A percentile compares a stretch with the other conserved stretches of the same genome.
Evolutionary conservation across 345 rosid genomes (phyloP).

Genomic region (Excoecaria cochinchinensis): DNA sequence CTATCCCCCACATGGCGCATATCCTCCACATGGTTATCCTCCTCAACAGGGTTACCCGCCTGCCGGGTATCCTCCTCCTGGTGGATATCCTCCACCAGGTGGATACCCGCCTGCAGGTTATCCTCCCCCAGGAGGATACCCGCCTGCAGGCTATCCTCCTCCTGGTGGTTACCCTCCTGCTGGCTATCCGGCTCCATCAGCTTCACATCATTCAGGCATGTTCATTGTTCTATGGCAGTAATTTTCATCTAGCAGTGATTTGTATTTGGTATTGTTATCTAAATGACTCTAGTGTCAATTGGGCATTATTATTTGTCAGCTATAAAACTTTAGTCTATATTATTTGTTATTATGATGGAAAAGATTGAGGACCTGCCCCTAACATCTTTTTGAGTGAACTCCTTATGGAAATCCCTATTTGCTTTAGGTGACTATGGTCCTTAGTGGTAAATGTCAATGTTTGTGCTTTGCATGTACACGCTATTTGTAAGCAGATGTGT

Average conservation of each 20-base stretch:
- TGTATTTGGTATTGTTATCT: not conserved
- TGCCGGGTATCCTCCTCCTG: conserved; percentile 37
- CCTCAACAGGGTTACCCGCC: conserved; percentile 39
- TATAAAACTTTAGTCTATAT: not conserved
- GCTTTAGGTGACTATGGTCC: not conserved
- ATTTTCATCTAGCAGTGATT: not conserved
- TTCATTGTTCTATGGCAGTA: not conserved
- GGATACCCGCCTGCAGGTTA: conserved; percentile 65
- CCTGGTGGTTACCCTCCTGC: conserved; percentile 35
- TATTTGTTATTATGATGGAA: not conserved
- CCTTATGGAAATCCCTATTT: not conserved
- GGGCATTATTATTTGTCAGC: not conserved
- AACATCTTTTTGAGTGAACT: too few relatives aligned
- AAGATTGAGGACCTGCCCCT: not conserved
- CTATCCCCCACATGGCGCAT: conserved; percentile 25
- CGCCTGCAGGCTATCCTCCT: conserved; percentile 27
- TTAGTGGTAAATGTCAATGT: not conserved
- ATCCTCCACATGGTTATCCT: conserved; percentile 39
- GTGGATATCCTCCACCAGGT: conserved; percentile 39
- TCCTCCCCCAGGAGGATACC: conserved; percentile 37
- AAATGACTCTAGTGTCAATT: not conserved
- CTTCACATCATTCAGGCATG: conserved; percentile 30
- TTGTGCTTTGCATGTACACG: not conserved
- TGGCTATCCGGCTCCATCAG: conserved; percentile 51
- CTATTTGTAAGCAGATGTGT: too few relatives aligned